Conservation (phyloP, 345 rosid species). For the Luvunga scandens region DNA sequence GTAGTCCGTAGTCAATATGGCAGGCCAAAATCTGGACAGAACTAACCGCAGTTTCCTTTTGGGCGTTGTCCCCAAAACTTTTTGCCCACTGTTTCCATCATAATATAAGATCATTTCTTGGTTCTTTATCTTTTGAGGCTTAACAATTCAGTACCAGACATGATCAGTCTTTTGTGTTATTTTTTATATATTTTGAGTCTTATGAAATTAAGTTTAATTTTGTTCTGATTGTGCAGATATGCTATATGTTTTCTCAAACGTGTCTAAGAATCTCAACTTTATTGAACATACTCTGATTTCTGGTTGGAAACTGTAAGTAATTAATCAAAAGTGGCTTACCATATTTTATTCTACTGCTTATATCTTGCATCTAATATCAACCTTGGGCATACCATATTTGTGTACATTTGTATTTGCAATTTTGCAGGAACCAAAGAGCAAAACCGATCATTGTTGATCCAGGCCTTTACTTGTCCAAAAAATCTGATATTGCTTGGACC, state of each 20-base stretch:
- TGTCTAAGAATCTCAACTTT: slow-evolving; percentile 75
- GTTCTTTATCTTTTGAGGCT: not conserved
- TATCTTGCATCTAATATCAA: not conserved
- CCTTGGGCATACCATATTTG: not conserved
- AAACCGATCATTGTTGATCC: slow-evolving; percentile 93
- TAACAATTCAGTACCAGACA: not conserved
- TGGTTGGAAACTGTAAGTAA: slow-evolving; percentile 92
- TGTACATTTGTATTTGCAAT: slow-evolving; percentile 34
- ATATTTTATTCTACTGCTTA: not conserved
- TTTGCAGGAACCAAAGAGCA: slow-evolving; percentile 73
- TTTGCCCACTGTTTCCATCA: not conserved
- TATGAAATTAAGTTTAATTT: slow-evolving; percentile 12
- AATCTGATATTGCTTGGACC: slow-evolving; percentile 82
- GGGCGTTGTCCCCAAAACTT: not conserved
- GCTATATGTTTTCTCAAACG: slow-evolving; percentile 71
- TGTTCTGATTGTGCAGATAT: slow-evolving; percentile 51
- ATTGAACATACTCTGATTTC: slow-evolving; percentile 71
- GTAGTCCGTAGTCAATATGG: not conserved
- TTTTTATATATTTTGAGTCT: not conserved
- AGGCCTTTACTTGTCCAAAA: slow-evolving; percentile 86
- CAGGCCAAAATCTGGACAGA: not conserved
- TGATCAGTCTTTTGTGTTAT: not conserved
- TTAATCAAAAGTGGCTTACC: slow-evolving; percentile 2
- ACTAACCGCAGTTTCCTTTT: not conserved
- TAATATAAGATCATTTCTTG: not conserved